Evolutionary conservation across 2,329 filamentous ascomycete species (phyloP).

Genomic region (Fusarium virguliforme): DNA sequence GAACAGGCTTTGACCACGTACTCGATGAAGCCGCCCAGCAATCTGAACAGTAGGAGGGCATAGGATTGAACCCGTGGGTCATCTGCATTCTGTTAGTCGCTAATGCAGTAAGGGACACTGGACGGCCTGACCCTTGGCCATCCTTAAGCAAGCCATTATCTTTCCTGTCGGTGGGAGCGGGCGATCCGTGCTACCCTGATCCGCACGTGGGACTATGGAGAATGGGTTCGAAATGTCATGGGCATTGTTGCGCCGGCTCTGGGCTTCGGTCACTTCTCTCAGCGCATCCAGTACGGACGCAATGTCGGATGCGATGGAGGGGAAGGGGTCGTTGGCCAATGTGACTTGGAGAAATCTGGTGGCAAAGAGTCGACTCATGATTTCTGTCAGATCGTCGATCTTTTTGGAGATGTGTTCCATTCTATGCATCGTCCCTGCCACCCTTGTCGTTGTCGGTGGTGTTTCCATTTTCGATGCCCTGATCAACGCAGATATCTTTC

Average conservation of each 20-base stretch:
- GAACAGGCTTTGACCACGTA: slow-evolving; percentile 1
- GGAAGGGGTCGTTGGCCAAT: background rate
- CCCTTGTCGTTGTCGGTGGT: background rate
- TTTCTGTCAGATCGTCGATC: background rate
- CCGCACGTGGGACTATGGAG: background rate
- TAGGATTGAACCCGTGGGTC: background rate
- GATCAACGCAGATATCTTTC: background rate
- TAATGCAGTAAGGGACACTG: background rate
- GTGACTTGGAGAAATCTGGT: background rate
- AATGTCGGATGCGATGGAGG: background rate
- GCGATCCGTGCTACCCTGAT: background rate
- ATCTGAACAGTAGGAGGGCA: background rate
- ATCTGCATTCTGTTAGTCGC: background rate
- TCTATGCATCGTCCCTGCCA: background rate
- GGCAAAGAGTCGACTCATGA: background rate
- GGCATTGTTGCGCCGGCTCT: background rate
- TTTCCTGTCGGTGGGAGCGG: background rate
- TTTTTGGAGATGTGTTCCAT: background rate
- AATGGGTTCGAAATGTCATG: background rate
- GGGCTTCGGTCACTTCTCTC: background rate
- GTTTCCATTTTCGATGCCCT: background rate
- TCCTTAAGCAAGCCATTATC: background rate
- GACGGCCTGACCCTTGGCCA: background rate
- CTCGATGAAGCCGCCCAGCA: background rate
- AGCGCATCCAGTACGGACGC: background rate